These are phyloP conservation scores for Tillandsia fasciculata DNA, from an alignment of 176 grass and related monocot genomes.

Conservation along the genomic window DNA sequence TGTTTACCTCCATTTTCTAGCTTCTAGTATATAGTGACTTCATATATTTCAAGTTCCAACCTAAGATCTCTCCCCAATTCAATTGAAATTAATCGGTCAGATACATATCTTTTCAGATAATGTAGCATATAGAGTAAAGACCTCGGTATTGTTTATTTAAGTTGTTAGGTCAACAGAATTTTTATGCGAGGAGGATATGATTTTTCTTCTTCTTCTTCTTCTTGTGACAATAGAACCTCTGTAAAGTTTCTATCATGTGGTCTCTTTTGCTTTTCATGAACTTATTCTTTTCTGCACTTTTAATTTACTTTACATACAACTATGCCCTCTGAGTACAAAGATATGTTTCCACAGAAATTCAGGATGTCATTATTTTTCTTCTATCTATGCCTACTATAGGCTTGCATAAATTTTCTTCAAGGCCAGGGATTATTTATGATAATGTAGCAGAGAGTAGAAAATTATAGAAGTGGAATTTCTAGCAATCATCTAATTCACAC, in stretches of 20 bases:
- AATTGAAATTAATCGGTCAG: not conserved
- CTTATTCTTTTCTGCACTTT: not conserved
- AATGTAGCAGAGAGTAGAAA: not conserved
- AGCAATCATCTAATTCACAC: slow-evolving; percentile 4
- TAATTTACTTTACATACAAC: not conserved
- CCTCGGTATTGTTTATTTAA: not conserved
- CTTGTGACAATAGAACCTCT: too few species aligned
- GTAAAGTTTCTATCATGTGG: too few species aligned
- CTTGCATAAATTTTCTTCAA: not conserved
- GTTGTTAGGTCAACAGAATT: not conserved
- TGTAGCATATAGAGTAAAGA: not conserved
- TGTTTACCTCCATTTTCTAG: not conserved
- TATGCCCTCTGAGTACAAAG: too few species aligned
- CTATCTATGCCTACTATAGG: too few species aligned
- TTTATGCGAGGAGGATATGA: too few species aligned
- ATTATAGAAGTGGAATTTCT: slow-evolving; percentile 11
- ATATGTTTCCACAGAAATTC: too few species aligned
- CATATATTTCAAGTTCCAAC: not conserved
- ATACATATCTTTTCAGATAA: not conserved
- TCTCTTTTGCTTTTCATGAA: slow-evolving; percentile 1
- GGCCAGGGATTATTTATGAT: not conserved
- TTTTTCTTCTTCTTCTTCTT: too few species aligned
- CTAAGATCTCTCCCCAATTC: not conserved
- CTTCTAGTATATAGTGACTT: not conserved
- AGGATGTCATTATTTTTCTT: too few species aligned